phyloP scores from a whole-genome alignment of 176 grass and related monocot genomes.

The Eragrostis nindensis region DNA sequence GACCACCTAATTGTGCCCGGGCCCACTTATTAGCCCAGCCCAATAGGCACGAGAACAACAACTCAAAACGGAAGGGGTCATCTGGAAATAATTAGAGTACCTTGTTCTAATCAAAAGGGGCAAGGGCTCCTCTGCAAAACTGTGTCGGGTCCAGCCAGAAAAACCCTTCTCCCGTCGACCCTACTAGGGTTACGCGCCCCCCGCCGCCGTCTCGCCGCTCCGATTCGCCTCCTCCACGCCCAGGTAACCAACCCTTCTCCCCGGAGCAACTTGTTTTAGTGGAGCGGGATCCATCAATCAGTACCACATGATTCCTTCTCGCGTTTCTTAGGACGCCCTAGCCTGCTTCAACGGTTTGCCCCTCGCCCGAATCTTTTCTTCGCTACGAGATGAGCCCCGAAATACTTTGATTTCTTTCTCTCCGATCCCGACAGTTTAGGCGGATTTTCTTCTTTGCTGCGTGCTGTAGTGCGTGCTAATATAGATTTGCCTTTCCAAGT shows the following conservation, averaged over 20 bases:
- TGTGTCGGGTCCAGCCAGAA: background rate
- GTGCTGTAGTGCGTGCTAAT: background rate
- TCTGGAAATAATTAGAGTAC: too few species aligned
- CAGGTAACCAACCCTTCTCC: conserved; percentile 6
- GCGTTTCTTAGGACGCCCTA: background rate
- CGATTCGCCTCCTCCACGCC: background rate
- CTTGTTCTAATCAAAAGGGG: background rate
- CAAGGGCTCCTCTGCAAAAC: background rate
- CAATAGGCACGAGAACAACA: background rate
- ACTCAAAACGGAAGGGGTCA: too few species aligned
- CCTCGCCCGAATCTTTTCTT: background rate
- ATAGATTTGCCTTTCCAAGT: background rate
- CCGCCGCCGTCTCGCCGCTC: conserved; percentile 5
- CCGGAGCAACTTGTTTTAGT: background rate
- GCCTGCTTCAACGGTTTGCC: too few species aligned
- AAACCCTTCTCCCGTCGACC: background rate
- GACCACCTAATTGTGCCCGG: background rate
- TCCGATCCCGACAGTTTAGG: too few species aligned
- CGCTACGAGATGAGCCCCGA: too few species aligned
- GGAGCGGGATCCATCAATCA: background rate
- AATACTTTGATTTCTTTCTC: too few species aligned
- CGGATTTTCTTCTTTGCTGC: background rate
- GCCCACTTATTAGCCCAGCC: background rate
- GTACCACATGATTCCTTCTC: background rate
- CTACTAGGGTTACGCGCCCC: conserved; percentile 37